phyloP scores from a whole-genome alignment of 768 basidiomycete genomes.

The Rhizopogon rudus region DNA sequence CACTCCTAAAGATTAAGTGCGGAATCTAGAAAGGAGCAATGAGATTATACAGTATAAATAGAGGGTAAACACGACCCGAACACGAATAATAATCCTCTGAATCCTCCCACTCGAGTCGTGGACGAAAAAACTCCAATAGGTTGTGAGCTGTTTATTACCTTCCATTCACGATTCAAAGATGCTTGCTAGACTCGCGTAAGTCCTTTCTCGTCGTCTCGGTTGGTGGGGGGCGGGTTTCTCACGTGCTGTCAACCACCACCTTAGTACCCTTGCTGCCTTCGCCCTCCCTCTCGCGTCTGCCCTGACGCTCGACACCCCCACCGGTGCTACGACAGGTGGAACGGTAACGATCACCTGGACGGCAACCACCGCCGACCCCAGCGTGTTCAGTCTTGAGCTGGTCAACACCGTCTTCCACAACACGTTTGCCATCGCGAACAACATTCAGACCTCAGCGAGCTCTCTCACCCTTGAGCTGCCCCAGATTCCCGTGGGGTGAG shows the following conservation, averaged over 20 bases:
- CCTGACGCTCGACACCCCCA: conserved; percentile 36
- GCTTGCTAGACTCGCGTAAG: conserved; percentile 47
- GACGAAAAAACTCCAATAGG: too few species aligned
- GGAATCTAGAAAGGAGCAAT: too few species aligned
- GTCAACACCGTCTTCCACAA: conserved; percentile 46
- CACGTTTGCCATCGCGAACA: conserved; percentile 50
- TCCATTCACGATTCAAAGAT: conserved; percentile 32
- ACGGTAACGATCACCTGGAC: conserved; percentile 44
- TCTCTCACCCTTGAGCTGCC: conserved; percentile 39
- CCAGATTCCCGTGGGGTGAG: conserved; percentile 41
- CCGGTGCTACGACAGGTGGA: conserved; percentile 27
- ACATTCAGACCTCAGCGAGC: conserved; percentile 34
- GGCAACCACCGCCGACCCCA: conserved; percentile 34
- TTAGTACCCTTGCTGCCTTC: conserved; percentile 35
- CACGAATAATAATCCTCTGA: too few species aligned
- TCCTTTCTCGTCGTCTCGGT: background rate
- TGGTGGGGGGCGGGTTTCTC: background rate
- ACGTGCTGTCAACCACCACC: conserved; percentile 23
- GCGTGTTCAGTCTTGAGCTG: conserved; percentile 41
- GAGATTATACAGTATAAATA: too few species aligned
- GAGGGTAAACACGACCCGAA: too few species aligned
- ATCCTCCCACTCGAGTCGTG: too few species aligned
- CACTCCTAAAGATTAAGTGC: too few species aligned
- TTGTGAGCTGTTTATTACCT: conserved; percentile 5
- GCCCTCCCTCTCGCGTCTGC: conserved; percentile 43